Conservation (phyloP, 2,329 filamentous ascomycete genomes). For the Ciborinia camelliae region DNA sequence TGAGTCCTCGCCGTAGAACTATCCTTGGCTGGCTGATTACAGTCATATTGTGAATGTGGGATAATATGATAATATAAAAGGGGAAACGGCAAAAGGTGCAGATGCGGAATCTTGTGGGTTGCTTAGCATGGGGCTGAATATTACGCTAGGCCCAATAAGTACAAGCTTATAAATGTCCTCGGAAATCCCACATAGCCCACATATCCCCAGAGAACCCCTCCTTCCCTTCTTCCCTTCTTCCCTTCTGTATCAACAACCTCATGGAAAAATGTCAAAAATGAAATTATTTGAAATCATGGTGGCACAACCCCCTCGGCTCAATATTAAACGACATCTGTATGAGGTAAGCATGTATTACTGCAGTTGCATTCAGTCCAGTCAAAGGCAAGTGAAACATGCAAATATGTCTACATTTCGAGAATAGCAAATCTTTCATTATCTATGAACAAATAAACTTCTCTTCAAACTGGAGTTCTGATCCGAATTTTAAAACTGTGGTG, state of each 20-base stretch:
- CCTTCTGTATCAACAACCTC: background rate
- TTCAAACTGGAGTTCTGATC: background rate
- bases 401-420: constrained; percentile 8
- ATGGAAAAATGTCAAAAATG: background rate
- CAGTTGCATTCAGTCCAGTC: background rate
- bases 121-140: background rate
- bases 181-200: constrained; percentile 7
- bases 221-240: too few relatives aligned
- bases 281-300: background rate
- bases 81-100: background rate
- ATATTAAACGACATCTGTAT: background rate
- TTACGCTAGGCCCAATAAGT: background rate
- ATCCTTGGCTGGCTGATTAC: background rate
- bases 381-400: background rate
- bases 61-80: background rate
- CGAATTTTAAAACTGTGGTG: background rate
- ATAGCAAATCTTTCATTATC: background rate
- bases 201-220: background rate
- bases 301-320: background rate
- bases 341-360: background rate
- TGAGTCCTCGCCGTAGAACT: background rate
- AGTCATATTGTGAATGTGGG: background rate
- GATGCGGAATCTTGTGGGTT: background rate
- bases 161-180: background rate
- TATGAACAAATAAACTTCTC: background rate